Evolutionary conservation across 495 filamentous ascomycete genomes (phyloP).

Genomic region (Lentithecium fluviatile): DNA sequence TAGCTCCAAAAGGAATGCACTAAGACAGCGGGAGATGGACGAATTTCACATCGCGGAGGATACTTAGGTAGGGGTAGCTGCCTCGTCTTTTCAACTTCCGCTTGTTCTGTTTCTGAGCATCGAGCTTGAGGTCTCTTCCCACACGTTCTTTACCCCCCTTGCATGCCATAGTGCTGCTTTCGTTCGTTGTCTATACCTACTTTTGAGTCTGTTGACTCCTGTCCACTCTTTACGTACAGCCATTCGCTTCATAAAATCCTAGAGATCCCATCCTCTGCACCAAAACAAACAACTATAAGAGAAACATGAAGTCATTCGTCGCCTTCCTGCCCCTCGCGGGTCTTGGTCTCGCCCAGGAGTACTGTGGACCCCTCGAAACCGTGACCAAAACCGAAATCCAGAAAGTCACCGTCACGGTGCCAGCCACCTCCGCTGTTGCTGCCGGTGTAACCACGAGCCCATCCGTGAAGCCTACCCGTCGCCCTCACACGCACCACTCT

Average conservation of each 20-base stretch:
- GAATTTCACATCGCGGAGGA: no score
- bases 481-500: constrained; percentile 7
- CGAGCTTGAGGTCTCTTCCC: background rate
- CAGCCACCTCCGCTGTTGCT: background rate
- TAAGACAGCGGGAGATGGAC: no score
- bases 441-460: background rate
- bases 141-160: background rate
- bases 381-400: constrained; percentile 21
- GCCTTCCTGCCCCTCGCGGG: constrained; percentile 17
- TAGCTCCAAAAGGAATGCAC: no score
- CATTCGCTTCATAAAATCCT: background rate
- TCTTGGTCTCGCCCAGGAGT: constrained; percentile 10
- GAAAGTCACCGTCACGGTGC: constrained; percentile 13
- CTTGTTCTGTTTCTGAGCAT: background rate
- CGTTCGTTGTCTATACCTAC: constrained; percentile 13
- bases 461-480: background rate
- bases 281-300: background rate
- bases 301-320: constrained; percentile 30
- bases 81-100: no score
- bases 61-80: no score
- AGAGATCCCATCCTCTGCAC: background rate
- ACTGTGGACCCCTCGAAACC: background rate
- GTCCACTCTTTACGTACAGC: constrained; percentile 20
- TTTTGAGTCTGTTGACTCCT: constrained; percentile 25
- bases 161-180: constrained; percentile 28